phyloP scores from a whole-genome alignment of 1,284 basidiomycete genomes.

The Puccinia polysora region DNA sequence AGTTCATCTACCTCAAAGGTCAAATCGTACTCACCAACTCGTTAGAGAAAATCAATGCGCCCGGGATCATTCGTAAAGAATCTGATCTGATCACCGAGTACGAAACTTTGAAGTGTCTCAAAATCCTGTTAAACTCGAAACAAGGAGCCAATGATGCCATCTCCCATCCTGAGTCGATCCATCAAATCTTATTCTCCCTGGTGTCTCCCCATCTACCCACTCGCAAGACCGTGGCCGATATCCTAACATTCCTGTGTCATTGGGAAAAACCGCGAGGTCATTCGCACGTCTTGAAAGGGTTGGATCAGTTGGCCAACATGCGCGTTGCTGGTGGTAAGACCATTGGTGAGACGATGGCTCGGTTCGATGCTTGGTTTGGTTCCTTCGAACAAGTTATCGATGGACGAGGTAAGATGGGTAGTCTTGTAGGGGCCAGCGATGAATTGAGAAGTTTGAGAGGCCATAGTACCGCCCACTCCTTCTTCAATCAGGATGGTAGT shows the following conservation, averaged over 20 bases:
- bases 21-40: constrained; percentile 79
- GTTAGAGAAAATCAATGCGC: constrained; percentile 65
- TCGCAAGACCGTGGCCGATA: constrained; percentile 73
- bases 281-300: constrained; percentile 56
- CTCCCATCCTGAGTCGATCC: constrained; percentile 70
- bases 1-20: constrained; percentile 72
- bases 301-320: constrained; percentile 58
- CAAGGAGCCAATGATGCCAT: constrained; percentile 72
- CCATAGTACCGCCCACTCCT: constrained; percentile 42
- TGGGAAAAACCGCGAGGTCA: constrained; percentile 57
- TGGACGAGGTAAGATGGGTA: constrained; percentile 90
- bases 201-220: constrained; percentile 76
- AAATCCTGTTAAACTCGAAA: constrained; percentile 72
- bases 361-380: constrained; percentile 86
- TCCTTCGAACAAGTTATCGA: constrained; percentile 71
- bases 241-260: constrained; percentile 61
- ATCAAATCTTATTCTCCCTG: constrained; percentile 75
- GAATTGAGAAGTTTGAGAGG: constrained; percentile 63
- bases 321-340: constrained; percentile 63
- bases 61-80: constrained; percentile 58
- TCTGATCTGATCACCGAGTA: constrained; percentile 72
- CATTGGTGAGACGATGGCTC: constrained; percentile 57
- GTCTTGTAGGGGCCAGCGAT: constrained; percentile 85
- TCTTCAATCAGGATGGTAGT: constrained; percentile 45
- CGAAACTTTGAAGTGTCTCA: constrained; percentile 83